A percentile compares a stretch with the other conserved stretches of the same genome.
Conservation (phyloP, 164 flowering plant species). For the Buxus sempervirens region DNA sequence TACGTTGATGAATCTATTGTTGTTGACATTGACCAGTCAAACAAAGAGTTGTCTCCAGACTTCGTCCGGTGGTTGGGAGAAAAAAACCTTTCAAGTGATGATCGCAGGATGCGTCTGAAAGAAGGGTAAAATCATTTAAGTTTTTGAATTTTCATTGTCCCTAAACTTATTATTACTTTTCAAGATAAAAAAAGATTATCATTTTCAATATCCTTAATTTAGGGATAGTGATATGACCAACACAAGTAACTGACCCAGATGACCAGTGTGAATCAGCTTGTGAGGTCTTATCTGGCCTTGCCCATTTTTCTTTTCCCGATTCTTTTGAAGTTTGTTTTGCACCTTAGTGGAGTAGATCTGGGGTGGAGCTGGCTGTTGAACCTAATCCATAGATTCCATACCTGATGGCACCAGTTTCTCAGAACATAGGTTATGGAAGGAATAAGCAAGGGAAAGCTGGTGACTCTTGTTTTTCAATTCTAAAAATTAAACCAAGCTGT, state of each 20-base stretch:
- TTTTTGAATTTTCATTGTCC: neutral
- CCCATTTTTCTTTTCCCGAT: constrained; percentile 13
- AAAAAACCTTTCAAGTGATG: constrained; percentile 90
- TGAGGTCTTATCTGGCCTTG: constrained; percentile 4
- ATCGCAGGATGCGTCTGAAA: constrained; percentile 82
- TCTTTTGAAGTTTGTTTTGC: constrained; percentile 6
- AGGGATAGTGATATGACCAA: too few relatives aligned
- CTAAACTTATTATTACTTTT: too few relatives aligned
- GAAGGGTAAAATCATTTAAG: constrained; percentile 73
- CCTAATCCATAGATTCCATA: too few relatives aligned
- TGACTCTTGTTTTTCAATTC: too few relatives aligned
- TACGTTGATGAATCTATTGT: constrained; percentile 82
- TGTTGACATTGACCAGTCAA: constrained; percentile 66
- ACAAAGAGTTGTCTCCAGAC: constrained; percentile 72
- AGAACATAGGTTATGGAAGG: neutral
- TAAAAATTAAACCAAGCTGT: neutral
- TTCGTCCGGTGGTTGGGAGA: constrained; percentile 83
- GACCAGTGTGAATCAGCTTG: constrained; percentile 13
- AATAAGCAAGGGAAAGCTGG: too few relatives aligned
- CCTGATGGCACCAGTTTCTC: constrained; percentile 12
- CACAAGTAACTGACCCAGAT: neutral
- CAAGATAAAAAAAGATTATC: too few relatives aligned
- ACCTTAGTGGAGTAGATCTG: constrained; percentile 7
- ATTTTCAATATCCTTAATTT: too few relatives aligned
- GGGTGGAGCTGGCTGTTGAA: too few relatives aligned